Base-by-base conservation (phyloP, 306 rosid species). In the Quercus aquifolioides region DNA sequence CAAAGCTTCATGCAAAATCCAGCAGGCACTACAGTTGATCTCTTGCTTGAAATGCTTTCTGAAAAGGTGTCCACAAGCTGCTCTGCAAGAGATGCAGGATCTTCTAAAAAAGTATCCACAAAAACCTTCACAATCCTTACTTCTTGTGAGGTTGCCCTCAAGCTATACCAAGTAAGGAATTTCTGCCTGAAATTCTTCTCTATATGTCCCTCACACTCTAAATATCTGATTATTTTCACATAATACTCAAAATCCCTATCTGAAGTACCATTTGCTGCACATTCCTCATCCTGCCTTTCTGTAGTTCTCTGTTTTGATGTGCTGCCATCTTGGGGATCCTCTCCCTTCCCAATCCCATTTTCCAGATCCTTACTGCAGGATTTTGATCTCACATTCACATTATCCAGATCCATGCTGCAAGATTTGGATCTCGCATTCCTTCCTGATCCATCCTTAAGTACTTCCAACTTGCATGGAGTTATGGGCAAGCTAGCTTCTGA, bases 1-100 rank as follows among this genome's bases (percentile, higher is more conserved):
- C 95, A 94, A 77, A 96, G 94, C 89, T 91, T 91, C 97, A 91
- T 87, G 87, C 99, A 96, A 85, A 93, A 90, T 60, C 98, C 97
- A 25, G 88, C 78, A 1, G 96, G 91, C 76, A 91, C 98, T 69
- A 74, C 83, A 30, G 94, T 84, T 15, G 87, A 78, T 85, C 85
- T 89, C 83, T 85, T 90, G 90, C 96, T 81, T 17, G 98, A 90
- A 82, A 96, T 83, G 60, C 87, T 79, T 55, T 96, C 99, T 17
- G 98, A 83, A 84, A 96, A 96, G 68, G 99, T 90, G 81, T 96
- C 98, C 43, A 89, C 92, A 78, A 96, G 97, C 83, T 96, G 99
- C 83, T 86, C 98, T 2, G 99, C 98, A 79, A 96, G 97, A 73
- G 94, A 81, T 43, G 92, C 88, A 38, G 98, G 98, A 73, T 93